Evolutionary conservation across 352 stramenopile species (phyloP).

Genomic region (Thraustochytrium striatum): DNA sequence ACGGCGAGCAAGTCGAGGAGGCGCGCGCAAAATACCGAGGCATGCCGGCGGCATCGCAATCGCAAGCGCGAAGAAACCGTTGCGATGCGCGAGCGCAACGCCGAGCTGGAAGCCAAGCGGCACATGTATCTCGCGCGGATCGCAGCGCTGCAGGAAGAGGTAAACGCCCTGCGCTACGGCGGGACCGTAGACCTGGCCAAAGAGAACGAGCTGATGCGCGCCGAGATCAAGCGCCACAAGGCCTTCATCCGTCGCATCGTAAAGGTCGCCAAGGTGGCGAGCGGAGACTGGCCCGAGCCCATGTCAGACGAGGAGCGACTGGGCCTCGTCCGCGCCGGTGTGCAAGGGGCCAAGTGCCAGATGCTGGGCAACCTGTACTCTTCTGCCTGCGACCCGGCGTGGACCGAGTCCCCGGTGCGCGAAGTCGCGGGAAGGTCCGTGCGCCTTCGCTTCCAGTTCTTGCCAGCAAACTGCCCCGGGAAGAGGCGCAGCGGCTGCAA

Average conservation of each 20-base stretch:
- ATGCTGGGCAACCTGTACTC: neutral
- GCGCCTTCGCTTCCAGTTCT: too few relatives aligned
- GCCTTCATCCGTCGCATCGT: neutral
- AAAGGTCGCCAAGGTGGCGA: neutral
- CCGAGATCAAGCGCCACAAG: conserved; percentile 24
- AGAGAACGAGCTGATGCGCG: conserved; percentile 24
- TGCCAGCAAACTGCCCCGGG: too few relatives aligned
- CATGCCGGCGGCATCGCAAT: neutral
- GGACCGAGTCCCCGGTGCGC: too few relatives aligned
- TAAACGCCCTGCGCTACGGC: neutral
- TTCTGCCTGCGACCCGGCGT: too few relatives aligned
- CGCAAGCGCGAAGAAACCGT: conserved; percentile 3
- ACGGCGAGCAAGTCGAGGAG: too few relatives aligned
- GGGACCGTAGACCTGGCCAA: neutral
- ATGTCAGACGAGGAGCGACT: neutral
- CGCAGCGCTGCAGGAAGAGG: neutral
- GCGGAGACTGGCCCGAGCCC: too few relatives aligned
- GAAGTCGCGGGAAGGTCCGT: too few relatives aligned
- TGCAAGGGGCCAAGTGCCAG: neutral
- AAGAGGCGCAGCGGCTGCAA: too few relatives aligned
- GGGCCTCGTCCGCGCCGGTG: neutral
- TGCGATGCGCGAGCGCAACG: neutral
- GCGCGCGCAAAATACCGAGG: conserved; percentile 4
- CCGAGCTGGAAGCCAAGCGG: neutral
- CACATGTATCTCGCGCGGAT: conserved; percentile 1